Percentiles rank a stretch among this genome's conserved stretches.
phyloP scores from a whole-genome alignment of 768 basidiomycete genomes.

The Dendrothele bispora region DNA sequence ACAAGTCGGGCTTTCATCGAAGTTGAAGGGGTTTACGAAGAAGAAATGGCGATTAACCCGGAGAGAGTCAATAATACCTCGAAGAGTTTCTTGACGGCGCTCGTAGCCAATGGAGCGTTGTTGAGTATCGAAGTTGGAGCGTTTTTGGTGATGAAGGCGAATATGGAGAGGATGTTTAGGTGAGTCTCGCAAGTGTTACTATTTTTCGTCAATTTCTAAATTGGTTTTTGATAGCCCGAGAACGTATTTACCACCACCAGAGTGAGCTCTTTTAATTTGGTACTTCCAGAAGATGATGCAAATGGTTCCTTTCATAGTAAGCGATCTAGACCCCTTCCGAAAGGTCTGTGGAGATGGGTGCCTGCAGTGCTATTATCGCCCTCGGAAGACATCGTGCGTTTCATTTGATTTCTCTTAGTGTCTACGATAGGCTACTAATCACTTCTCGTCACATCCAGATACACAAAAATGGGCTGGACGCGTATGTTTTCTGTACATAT shows the following conservation, averaged over 20 bases:
- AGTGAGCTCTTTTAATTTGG: conserved; percentile 32
- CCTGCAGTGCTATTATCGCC: conserved; percentile 42
- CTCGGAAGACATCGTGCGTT: conserved; percentile 45
- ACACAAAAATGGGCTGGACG: conserved; percentile 64
- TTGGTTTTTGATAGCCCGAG: conserved; percentile 42
- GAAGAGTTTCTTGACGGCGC: conserved; percentile 57
- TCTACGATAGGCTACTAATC: background rate
- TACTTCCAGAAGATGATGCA: background rate
- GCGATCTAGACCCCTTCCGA: conserved; percentile 43
- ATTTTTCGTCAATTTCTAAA: too few relatives aligned
- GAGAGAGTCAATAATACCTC: too few relatives aligned
- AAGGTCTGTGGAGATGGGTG: conserved; percentile 51
- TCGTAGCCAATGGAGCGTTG: conserved; percentile 54
- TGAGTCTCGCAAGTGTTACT: background rate
- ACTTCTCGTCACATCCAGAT: conserved; percentile 32
- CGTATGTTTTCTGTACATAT: conserved; percentile 46
- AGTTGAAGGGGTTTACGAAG: too few relatives aligned
- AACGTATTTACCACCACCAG: conserved; percentile 58
- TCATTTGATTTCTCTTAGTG: background rate
- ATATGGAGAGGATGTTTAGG: conserved; percentile 56
- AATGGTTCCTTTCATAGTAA: conserved; percentile 29
- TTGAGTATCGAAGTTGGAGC: conserved; percentile 48
- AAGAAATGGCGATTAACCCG: too few relatives aligned
- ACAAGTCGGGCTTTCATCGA: too few relatives aligned
- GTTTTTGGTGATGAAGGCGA: conserved; percentile 57